A percentile compares a stretch with the other conserved stretches of the same genome.
Conservation (phyloP, 495 filamentous ascomycete genomes). For the Friedmanniomyces simplex region DNA sequence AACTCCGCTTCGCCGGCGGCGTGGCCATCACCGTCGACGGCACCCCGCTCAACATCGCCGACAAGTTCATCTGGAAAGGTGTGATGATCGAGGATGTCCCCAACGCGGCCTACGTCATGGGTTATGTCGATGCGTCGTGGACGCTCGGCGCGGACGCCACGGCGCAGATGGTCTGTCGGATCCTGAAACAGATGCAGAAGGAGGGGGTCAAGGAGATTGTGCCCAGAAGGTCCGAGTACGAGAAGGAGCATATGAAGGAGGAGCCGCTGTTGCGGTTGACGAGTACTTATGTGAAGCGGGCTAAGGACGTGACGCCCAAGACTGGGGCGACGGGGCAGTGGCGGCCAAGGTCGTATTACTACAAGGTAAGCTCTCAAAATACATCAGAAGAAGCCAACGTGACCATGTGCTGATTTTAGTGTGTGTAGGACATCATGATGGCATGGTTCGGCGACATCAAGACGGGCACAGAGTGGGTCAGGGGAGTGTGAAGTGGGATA, state of each 20-base stretch:
- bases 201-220: constrained; percentile 30
- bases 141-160: constrained; percentile 49
- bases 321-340: constrained; percentile 43
- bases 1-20: constrained; percentile 43
- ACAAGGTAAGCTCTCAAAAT: constrained; percentile 39
- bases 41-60: constrained; percentile 35
- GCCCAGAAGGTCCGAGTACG: constrained; percentile 22
- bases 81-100: constrained; percentile 51
- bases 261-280: constrained; percentile 37
- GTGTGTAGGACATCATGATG: constrained; percentile 9
- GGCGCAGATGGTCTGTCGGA: constrained; percentile 37
- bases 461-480: constrained; percentile 25
- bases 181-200: constrained; percentile 35
- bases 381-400: too few species aligned
- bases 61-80: constrained; percentile 48
- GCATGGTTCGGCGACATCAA: constrained; percentile 41
- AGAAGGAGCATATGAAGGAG: constrained; percentile 27
- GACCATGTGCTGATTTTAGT: constrained; percentile 15
- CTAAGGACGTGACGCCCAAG: constrained; percentile 34
- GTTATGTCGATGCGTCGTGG: constrained; percentile 51
- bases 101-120: constrained; percentile 46
- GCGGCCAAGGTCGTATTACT: constrained; percentile 44
- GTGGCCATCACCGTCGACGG: constrained; percentile 46
- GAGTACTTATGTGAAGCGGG: constrained; percentile 42
- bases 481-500: not conserved